Percentiles rank a stretch among this genome's conserved stretches.
These are phyloP conservation scores for Fusarium nygamai DNA, from an alignment of 2,329 filamentous ascomycete genomes.

Conservation along the genomic window DNA sequence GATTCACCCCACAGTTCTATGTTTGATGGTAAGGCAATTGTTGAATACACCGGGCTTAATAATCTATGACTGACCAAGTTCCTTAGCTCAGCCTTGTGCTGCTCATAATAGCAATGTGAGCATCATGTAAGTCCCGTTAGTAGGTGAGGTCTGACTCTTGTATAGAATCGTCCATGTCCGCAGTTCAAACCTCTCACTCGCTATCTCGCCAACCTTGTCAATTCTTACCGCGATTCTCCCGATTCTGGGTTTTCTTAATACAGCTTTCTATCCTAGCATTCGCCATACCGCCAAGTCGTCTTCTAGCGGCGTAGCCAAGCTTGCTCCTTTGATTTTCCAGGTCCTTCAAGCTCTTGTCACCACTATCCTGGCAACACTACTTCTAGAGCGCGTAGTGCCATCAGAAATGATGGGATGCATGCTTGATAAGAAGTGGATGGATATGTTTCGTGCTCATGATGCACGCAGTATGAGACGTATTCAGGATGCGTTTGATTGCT, in stretches of 20 bases:
- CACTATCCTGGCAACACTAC: slow-evolving; percentile 57
- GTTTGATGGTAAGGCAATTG: slow-evolving; percentile 44
- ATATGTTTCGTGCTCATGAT: slow-evolving; percentile 63
- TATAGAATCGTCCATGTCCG: slow-evolving; percentile 53
- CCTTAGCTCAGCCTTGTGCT: slow-evolving; percentile 45
- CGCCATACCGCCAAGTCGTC: slow-evolving; percentile 40
- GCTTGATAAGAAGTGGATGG: slow-evolving; percentile 66
- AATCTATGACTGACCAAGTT: background rate
- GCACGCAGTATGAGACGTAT: slow-evolving; percentile 62
- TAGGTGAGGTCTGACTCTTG: background rate
- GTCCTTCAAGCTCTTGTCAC: slow-evolving; percentile 54
- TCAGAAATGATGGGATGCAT: slow-evolving; percentile 57
- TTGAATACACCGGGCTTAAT: background rate
- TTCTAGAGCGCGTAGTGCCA: slow-evolving; percentile 49
- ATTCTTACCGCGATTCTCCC: slow-evolving; percentile 54
- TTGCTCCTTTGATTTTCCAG: slow-evolving; percentile 51
- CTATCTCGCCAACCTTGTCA: slow-evolving; percentile 49
- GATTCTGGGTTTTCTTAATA: slow-evolving; percentile 51
- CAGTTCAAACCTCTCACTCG: slow-evolving; percentile 52
- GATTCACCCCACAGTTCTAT: slow-evolving; percentile 45
- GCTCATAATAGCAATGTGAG: slow-evolving; percentile 47
- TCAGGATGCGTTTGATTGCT: slow-evolving; percentile 74
- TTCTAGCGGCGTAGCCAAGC: slow-evolving; percentile 29
- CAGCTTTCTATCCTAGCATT: slow-evolving; percentile 49
- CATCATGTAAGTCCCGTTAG: background rate